Conservation (phyloP, 306 rosid species). For the Vachellia pachyceras region DNA sequence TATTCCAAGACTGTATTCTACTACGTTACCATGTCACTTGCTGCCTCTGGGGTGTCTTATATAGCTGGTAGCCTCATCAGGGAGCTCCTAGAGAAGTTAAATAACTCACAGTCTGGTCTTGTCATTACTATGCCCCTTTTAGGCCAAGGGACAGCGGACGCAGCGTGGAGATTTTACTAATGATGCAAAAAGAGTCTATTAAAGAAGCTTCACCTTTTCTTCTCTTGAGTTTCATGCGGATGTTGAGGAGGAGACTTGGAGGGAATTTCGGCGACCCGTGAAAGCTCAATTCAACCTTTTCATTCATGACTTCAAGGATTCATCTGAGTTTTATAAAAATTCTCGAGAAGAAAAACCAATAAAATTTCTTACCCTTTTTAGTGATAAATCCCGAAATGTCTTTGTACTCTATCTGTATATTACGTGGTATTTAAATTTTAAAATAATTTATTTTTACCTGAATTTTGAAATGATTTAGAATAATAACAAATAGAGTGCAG, state of each 20-base stretch:
- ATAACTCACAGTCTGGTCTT: constrained; percentile 41
- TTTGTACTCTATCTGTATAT: background rate
- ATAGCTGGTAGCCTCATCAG: constrained; percentile 44
- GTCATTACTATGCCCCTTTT: constrained; percentile 39
- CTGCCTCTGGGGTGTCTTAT: constrained; percentile 46
- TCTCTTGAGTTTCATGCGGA: background rate
- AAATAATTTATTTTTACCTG: no score
- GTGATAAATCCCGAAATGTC: background rate
- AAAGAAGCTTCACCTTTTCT: background rate
- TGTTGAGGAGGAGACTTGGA: constrained; percentile 3
- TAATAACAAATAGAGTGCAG: background rate
- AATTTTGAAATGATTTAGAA: background rate
- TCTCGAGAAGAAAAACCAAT: background rate
- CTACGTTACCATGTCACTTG: constrained; percentile 44
- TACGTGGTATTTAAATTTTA: background rate
- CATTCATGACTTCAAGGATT: background rate
- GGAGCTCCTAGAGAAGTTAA: constrained; percentile 49
- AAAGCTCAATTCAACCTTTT: constrained; percentile 9
- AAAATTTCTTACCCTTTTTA: background rate
- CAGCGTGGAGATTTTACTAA: constrained; percentile 46
- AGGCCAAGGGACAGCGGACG: constrained; percentile 17
- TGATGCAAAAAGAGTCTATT: constrained; percentile 20
- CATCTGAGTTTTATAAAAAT: background rate
- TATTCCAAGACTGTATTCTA: constrained; percentile 42
- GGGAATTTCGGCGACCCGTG: background rate